phyloP scores from a whole-genome alignment of 352 stramenopile species.

The Nothophytophthora sp. region DNA sequence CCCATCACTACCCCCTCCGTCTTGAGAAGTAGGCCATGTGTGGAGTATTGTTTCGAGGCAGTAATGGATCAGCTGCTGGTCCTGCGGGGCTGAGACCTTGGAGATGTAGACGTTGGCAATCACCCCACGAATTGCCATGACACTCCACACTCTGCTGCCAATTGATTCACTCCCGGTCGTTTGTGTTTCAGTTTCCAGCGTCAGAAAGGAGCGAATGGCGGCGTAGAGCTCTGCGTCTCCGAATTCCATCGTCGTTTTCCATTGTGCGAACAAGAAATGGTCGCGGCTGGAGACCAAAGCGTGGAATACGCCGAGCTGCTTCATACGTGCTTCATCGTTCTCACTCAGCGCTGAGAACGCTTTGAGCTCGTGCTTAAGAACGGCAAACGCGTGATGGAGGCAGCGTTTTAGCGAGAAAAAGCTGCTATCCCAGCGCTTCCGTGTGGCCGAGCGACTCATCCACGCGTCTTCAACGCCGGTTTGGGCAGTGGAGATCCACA shows the following conservation, averaged over 20 bases:
- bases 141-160: constrained; percentile 6
- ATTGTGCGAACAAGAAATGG: constrained; percentile 24
- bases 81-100: constrained; percentile 14
- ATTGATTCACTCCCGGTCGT: background rate
- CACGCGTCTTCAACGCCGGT: constrained; percentile 1
- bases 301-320: constrained; percentile 24
- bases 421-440: constrained; percentile 13
- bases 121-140: constrained; percentile 11
- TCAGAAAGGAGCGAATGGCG: constrained; percentile 8
- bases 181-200: constrained; percentile 4
- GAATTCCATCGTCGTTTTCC: constrained; percentile 24
- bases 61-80: constrained; percentile 25
- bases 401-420: constrained; percentile 22
- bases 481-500: constrained; percentile 45
- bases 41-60: constrained; percentile 27
- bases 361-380: constrained; percentile 20
- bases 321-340: constrained; percentile 10
- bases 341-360: constrained; percentile 8
- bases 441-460: background rate
- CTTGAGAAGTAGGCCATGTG: constrained; percentile 6
- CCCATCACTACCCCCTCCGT: background rate
- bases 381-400: constrained; percentile 25
- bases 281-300: constrained; percentile 21
- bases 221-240: constrained; percentile 15
- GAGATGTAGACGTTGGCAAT: constrained; percentile 35